phyloP scores from a whole-genome alignment of 2,329 filamentous ascomycete species.

The Fusarium keratoplasticum region DNA sequence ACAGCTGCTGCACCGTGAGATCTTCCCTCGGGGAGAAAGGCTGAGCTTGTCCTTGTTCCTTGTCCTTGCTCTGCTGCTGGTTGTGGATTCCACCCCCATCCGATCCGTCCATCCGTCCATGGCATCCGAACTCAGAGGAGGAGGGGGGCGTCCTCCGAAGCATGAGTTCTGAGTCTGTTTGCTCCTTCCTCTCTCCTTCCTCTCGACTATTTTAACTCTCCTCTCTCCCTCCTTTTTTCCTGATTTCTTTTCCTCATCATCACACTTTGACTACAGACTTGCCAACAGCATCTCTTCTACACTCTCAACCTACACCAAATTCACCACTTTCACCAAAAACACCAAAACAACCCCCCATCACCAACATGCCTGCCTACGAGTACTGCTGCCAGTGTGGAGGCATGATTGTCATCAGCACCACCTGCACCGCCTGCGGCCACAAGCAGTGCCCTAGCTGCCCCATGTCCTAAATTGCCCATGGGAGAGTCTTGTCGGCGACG shows the following conservation, averaged over 20 bases:
- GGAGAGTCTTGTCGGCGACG: conserved; percentile 13
- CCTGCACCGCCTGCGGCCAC: conserved; percentile 63
- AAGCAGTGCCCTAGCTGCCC: conserved; percentile 62
- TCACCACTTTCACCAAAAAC: conserved; percentile 6
- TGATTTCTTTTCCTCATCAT: neutral
- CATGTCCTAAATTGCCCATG: conserved; percentile 44
- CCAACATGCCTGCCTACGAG: conserved; percentile 58
- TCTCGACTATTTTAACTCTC: conserved; percentile 40
- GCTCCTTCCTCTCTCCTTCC: neutral
- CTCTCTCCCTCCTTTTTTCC: conserved; percentile 19
- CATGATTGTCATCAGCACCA: conserved; percentile 69
- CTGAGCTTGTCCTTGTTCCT: neutral
- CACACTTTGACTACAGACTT: neutral
- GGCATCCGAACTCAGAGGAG: conserved; percentile 15
- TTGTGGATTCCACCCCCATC: conserved; percentile 13
- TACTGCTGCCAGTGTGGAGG: conserved; percentile 67
- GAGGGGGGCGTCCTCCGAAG: conserved; percentile 7
- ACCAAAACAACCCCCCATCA: conserved; percentile 20
- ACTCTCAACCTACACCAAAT: neutral
- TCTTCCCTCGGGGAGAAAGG: conserved; percentile 8
- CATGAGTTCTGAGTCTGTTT: conserved; percentile 1
- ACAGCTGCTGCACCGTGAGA: neutral
- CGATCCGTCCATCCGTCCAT: conserved; percentile 20
- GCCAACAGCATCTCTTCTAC: neutral
- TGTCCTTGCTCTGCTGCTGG: neutral